phyloP scores from a whole-genome alignment of 148 eudicot genomes.

The Cornus kousa region DNA sequence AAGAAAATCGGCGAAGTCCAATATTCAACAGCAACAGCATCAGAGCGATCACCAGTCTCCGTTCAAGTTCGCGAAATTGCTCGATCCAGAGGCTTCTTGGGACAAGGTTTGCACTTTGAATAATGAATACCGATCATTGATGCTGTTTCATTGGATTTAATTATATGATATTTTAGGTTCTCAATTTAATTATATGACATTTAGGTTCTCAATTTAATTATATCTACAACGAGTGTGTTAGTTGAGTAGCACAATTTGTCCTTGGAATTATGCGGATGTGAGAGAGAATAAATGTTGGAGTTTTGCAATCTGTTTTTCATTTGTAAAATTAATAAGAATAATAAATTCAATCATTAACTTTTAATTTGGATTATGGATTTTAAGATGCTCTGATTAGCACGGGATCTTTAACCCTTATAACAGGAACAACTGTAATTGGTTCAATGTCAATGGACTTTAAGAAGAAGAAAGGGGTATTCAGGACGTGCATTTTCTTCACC shows the following conservation, averaged over 20 bases:
- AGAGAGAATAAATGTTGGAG: too few relatives aligned
- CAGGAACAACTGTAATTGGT: too few relatives aligned
- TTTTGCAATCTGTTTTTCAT: neutral
- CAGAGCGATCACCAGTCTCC: conserved; percentile 69
- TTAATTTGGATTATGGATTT: neutral
- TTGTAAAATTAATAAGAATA: too few relatives aligned
- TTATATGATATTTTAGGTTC: neutral
- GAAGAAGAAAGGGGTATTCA: too few relatives aligned
- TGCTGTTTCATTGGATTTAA: neutral
- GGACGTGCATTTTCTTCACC: too few relatives aligned
- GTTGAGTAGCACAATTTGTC: too few relatives aligned
- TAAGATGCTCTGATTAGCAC: neutral
- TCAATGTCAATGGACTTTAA: too few relatives aligned
- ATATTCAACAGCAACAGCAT: conserved; percentile 32
- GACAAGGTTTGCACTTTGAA: conserved; percentile 61
- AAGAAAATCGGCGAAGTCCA: conserved; percentile 62
- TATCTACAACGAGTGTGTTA: neutral
- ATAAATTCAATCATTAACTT: neutral
- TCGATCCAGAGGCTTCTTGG: conserved; percentile 96
- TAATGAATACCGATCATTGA: neutral
- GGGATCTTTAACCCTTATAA: too few relatives aligned
- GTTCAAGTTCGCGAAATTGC: conserved; percentile 69
- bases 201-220: neutral
- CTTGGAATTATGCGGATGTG: too few relatives aligned
- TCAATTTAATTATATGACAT: neutral